Base-by-base conservation (phyloP, 495 filamentous ascomycete genomes). In the Penicillium alfredii region DNA sequence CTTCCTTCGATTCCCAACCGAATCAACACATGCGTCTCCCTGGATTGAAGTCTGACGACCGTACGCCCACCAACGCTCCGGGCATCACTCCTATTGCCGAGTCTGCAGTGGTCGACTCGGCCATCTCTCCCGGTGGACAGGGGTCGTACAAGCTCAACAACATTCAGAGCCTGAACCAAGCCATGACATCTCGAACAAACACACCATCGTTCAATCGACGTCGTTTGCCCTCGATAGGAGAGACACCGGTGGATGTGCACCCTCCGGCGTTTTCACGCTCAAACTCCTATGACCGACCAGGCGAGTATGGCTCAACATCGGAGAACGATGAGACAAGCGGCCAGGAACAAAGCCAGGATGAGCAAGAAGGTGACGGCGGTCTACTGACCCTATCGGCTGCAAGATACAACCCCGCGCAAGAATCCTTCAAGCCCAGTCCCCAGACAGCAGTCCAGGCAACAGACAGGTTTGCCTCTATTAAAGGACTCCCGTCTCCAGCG, bases 21-120 rank as follows among this genome's bases (percentile, higher is more conserved):
- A 63, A 63, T 19, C 66, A 74, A 25, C 74, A 75, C 35, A 73
- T 75, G 48, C 78, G 74, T 41, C 86, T 89, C 59, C 82, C 85
- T 22, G 76, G 78, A 11, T 56, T 73, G 16, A 71, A 66, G 33
- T 73, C 69, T 8, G 84, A 83, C 45, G 82, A 88, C 42, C 72
- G 73, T 35, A 88, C 85, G 8, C 85, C 88, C 4, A 84, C 88
- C 29, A 76, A 77, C 49, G 80, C 77, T 18, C 81, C 77, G 4
- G 84, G 81, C 24, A 73, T 83, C 8, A 98, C 93, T 3, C 92
- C 92, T 1, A 96, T 97, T 53, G 83, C 86, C 3, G 86, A 96
- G 45, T 94, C 90, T 23, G 92, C 89, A 8, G 66, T 92, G 19
- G 79, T 78, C 1, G 85, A 94, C 36, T 93, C 89, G 24, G 93